Evolutionary conservation across 495 filamentous ascomycete genomes (phyloP).

Genomic region (Penicillium subrubescens): DNA sequence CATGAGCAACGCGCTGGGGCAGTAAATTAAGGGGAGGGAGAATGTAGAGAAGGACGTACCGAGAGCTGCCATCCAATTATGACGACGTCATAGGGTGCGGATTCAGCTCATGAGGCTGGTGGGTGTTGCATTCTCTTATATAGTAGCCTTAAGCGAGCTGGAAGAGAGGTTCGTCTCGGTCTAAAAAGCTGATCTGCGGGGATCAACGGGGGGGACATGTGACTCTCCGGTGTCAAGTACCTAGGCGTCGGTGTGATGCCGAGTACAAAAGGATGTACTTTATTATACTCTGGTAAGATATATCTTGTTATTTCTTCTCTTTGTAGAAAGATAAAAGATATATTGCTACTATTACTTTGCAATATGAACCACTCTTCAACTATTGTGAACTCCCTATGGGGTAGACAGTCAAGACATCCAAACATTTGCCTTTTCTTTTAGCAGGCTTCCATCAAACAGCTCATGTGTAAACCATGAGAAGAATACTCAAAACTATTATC

Average conservation of each 20-base stretch:
- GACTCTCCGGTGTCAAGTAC: slow-evolving; percentile 21
- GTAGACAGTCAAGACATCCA: background rate
- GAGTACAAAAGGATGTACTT: background rate
- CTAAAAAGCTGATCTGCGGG: slow-evolving; percentile 30
- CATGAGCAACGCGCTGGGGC: background rate
- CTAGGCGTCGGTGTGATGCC: slow-evolving; percentile 2
- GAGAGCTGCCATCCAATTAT: slow-evolving; percentile 64
- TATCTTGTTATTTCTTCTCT: background rate
- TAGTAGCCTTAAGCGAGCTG: slow-evolving; percentile 12
- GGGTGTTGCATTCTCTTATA: slow-evolving; percentile 14
- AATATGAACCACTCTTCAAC: background rate
- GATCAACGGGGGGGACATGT: slow-evolving; percentile 27
- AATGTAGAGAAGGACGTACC: slow-evolving; percentile 42
- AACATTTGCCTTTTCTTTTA: background rate
- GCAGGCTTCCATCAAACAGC: too few species aligned
- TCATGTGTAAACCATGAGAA: background rate
- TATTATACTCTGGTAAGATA: background rate
- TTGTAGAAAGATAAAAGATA: background rate
- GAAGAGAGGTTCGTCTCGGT: slow-evolving; percentile 22
- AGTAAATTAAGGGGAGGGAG: slow-evolving; percentile 1
- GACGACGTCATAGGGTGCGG: slow-evolving; percentile 39
- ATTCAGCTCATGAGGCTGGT: slow-evolving; percentile 26
- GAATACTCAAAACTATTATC: background rate
- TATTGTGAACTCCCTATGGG: background rate
- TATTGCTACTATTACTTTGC: background rate